Evolutionary conservation across 106 monocot species (phyloP), one percentile per base, ranked within the genome.

Genomic region (Acanthochlamys bracteata): DNA sequence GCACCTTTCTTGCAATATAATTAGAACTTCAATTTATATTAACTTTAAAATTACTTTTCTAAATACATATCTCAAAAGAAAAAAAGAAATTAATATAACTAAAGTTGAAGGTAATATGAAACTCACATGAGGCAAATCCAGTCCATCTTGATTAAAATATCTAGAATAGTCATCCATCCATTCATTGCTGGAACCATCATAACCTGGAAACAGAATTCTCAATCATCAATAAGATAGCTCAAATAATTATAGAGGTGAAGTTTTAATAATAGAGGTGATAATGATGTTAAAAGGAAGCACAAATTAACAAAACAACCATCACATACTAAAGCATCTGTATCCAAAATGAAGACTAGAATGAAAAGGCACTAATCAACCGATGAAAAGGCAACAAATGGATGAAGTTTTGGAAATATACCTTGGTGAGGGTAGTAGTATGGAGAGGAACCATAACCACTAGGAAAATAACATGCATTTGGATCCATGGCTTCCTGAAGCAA

Each of bases 381-480:
- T 4, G 6, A 49, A 14, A 49, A 10, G 2, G 17, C 17, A 17
- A 17, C 10, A 3, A 49, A 14, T 10, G 2, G 10, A 14, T 45
- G 49, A 49, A 49, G 17, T 10, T 2, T 14, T 49, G 17, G 17
- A 49, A 49, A 17, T 17, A 49, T 64, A 82, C 82, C 73, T 66
- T 73, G 33, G 33, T 33, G 33, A 33, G 33, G 71, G 63, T 74
- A 86, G 54, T 71, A 86, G 64, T 76, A 79, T n/a, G 73, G 60
- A 41, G 68, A 25, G 47, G 80, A 75, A 0, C 62, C 33, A 43
- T 76, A 83, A 65, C 78, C 78, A 69, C 61, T 82, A 7, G 82
- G 70, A 26, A 79, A 20, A 25, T 82, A 86, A 42, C 73, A 82
- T 61, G 75, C 61, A 69, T 57, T 79, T 8, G 71, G 68, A 59